Evolutionary conservation across 768 basidiomycete genomes (phyloP), one percentile per base, ranked within the genome.

Genomic region (Lactarius hatsudake): DNA sequence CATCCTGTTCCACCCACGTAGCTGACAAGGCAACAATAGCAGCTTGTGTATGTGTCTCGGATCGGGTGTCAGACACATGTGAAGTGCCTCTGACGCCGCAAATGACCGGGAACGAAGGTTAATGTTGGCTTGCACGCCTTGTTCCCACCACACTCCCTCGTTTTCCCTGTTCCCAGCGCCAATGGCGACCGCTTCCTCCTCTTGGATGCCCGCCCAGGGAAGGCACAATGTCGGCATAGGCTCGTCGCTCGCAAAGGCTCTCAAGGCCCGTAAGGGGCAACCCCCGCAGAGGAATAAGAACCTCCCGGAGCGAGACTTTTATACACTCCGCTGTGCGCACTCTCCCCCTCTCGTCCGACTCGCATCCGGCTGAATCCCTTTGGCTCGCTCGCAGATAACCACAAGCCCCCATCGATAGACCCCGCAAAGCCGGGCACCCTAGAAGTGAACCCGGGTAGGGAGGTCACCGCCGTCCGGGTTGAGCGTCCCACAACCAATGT

Each of bases 351-450:
- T 61, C 58, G 59, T 54, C 42, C 53, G 12, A 15, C 51, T 13
- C 5, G 13, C 12, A 13, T 59, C 42, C 8, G 23, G 18, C 12
- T 61, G 36, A n/a, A 26, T 28, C 23, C 43, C 13, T 12, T 2
- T 26, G n/a, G n/a, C 54, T 45, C 43, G 45, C 34, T 38, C 38
- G 17, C 72, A 94, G 92, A 91, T 72, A 87, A 88, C 71, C 91
- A 91, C 77, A 90, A 86, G 74, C 90, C 93, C 3, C 81, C 84
- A 61, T 86, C 88, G 6, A 81, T 93, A 54, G 90, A 93, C 73
- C 70, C 81, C 28, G 80, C 83, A 2, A 88, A 84, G 70, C 82
- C 88, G 42, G 91, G 90, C 20, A 82, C 81, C 34, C 82, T 93
- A 40, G 84, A 88, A 61, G 82, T 89, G 54, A 84, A 80, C 72